Base-by-base conservation (phyloP, 176 grass and related monocot species). In the Phyllostachys edulis region DNA sequence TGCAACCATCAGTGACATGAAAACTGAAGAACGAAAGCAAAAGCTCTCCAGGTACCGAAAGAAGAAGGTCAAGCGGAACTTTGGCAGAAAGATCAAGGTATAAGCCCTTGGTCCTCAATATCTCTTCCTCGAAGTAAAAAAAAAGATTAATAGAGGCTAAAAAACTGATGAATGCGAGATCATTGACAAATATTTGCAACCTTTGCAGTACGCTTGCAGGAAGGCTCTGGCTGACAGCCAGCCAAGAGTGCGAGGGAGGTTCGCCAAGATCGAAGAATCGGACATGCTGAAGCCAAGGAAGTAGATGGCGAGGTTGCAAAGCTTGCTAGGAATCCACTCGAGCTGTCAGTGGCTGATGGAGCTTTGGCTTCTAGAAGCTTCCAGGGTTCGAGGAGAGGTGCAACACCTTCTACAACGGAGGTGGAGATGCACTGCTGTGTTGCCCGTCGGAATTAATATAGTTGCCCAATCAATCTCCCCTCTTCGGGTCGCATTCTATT, bases 21-120 rank as follows among this genome's bases (percentile, higher is more conserved):
- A 96, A 79, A 86, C 81, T 1, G 93, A 99, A 90, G 93, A 99
- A 82, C 89, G 97, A 56, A 92, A 79, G 88, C 86, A 96, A 90
- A 94, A 99, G 82, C 97, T 99, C 85, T 94, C 90, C 45, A 94
- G 93, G 85, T 99, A 99, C 41, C 87, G 97, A 57, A 96, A 94
- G 90, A 99, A 99, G 90, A 99, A 99, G 87, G 87, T 91, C 24
- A 92, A 99, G 76, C 76, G 97, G 51, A 96, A 99, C 78, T 99
- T 96, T 73, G 91, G 97, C 69, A 91, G 97, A 57, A 99, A 99
- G 92, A 99, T 99, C 85, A 99, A 99, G 93, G 97, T 96, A 91
- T 5, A 45, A 6, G 32, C 9, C 54, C 4, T 12, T 23, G 39
- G 10, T 51, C 65, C 29, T 26, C 24, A 59, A 44, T 45, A 12